Percentiles rank a stretch among this genome's conserved stretches.
Conservation (phyloP, 2,329 filamentous ascomycete genomes). For the Amesomyces nigricolor region DNA sequence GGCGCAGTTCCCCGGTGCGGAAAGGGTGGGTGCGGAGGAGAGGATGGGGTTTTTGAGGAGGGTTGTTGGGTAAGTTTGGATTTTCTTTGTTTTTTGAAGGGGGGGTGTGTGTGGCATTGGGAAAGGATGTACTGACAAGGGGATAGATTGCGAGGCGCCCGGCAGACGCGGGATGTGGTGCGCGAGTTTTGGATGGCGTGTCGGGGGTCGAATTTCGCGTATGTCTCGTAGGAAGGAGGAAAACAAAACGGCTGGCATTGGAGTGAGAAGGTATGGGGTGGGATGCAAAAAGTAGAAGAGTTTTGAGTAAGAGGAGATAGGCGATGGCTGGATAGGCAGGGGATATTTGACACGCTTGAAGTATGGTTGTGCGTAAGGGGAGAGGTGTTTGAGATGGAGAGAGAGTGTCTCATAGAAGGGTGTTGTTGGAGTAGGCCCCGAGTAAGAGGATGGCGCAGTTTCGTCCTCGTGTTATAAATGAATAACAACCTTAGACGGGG, state of each 20-base stretch:
- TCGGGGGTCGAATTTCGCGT: conserved; percentile 55
- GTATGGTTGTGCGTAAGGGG: too few species aligned
- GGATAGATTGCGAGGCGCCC: conserved; percentile 55
- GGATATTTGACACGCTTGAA: too few species aligned
- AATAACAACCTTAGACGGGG: too few species aligned
- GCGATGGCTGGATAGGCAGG: too few species aligned
- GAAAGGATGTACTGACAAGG: background rate
- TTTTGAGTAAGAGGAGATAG: background rate
- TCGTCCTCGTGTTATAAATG: too few species aligned
- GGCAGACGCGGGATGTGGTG: conserved; percentile 60
- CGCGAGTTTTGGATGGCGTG: conserved; percentile 69
- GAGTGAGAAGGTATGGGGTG: background rate
- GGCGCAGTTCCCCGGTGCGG: conserved; percentile 37
- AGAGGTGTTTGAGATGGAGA: too few species aligned
- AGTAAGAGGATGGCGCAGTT: too few species aligned
- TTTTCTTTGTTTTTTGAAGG: too few species aligned
- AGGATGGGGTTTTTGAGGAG: conserved; percentile 62
- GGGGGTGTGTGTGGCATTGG: too few species aligned
- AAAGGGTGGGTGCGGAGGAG: conserved; percentile 53
- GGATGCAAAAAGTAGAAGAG: background rate
- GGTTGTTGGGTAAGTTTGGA: conserved; percentile 49
- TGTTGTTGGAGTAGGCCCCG: too few species aligned
- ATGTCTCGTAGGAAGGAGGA: conserved; percentile 44
- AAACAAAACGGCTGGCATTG: background rate
- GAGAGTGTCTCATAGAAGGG: too few species aligned